These are phyloP conservation scores for Rutstroemia sp. DNA, from an alignment of 2,329 filamentous ascomycete species.

Conservation along the genomic window DNA sequence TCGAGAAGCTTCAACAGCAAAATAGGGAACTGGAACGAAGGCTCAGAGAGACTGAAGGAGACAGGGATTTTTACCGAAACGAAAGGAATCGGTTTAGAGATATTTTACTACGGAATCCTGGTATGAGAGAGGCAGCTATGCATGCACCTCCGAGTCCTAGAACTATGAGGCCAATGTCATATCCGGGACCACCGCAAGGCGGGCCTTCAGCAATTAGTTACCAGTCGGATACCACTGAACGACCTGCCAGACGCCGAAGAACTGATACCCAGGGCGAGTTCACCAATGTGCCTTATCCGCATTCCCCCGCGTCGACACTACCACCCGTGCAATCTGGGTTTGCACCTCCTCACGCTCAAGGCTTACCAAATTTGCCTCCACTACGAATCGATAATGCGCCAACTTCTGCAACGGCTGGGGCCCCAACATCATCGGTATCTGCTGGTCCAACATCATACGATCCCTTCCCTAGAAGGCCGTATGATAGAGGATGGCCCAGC, in stretches of 20 bases:
- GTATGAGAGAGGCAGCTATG: slow-evolving; percentile 45
- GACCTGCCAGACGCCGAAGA: slow-evolving; percentile 26
- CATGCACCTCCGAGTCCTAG: slow-evolving; percentile 45
- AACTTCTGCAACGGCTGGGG: slow-evolving; percentile 8
- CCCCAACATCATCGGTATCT: slow-evolving; percentile 16
- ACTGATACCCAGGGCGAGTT: slow-evolving; percentile 27
- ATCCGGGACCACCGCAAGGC: slow-evolving; percentile 17
- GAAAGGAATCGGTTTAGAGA: slow-evolving; percentile 67
- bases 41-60: slow-evolving; percentile 47
- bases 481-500: slow-evolving; percentile 24
- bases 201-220: slow-evolving; percentile 14
- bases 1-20: slow-evolving; percentile 64
- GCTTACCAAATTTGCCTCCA: slow-evolving; percentile 24
- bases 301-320: slow-evolving; percentile 24
- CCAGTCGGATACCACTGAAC: slow-evolving; percentile 19
- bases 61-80: slow-evolving; percentile 65
- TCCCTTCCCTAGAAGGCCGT: slow-evolving; percentile 20
- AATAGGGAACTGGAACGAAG: slow-evolving; percentile 55
- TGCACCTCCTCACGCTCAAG: slow-evolving; percentile 12
- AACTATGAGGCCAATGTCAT: slow-evolving; percentile 19
- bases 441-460: slow-evolving; percentile 18
- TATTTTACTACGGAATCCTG: slow-evolving; percentile 53
- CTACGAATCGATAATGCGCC: slow-evolving; percentile 24
- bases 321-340: slow-evolving; percentile 24
- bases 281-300: slow-evolving; percentile 19